phyloP scores from a whole-genome alignment of 228 moss, liverwort and hornwort species.

The Sphagnum fallax region DNA sequence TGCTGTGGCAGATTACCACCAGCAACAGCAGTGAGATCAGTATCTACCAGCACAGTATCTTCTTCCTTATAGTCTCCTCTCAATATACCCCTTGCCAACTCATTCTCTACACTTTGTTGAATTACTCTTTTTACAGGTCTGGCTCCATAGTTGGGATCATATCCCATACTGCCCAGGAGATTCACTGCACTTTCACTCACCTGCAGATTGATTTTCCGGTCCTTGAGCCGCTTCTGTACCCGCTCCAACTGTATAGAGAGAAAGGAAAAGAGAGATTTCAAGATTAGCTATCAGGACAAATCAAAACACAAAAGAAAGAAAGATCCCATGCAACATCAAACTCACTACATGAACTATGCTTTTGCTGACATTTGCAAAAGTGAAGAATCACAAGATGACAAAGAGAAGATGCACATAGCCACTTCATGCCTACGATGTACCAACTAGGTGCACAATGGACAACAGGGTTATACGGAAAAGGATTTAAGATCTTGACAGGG shows the following conservation, averaged over 20 bases:
- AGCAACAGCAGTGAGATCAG: constrained; percentile 16
- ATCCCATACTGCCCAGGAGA: constrained; percentile 48
- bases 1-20: constrained; percentile 22
- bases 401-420: no score
- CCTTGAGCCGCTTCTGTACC: constrained; percentile 43
- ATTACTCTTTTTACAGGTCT: constrained; percentile 70
- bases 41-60: constrained; percentile 39
- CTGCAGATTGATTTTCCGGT: constrained; percentile 35
- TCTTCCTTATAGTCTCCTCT: constrained; percentile 46
- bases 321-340: neutral
- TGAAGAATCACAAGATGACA: neutral
- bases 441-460: no score
- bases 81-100: constrained; percentile 49
- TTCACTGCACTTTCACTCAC: constrained; percentile 51
- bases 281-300: neutral
- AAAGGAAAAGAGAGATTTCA: neutral
- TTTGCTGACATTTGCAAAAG: neutral
- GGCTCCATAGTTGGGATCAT: constrained; percentile 64
- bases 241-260: constrained; percentile 32
- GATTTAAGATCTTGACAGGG: neutral
- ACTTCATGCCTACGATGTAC: no score
- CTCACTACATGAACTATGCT: neutral
- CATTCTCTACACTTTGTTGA: constrained; percentile 51
- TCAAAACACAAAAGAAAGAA: neutral
- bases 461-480: no score